phyloP scores from a whole-genome alignment of 768 basidiomycete species.

The Leccinum arenicola region DNA sequence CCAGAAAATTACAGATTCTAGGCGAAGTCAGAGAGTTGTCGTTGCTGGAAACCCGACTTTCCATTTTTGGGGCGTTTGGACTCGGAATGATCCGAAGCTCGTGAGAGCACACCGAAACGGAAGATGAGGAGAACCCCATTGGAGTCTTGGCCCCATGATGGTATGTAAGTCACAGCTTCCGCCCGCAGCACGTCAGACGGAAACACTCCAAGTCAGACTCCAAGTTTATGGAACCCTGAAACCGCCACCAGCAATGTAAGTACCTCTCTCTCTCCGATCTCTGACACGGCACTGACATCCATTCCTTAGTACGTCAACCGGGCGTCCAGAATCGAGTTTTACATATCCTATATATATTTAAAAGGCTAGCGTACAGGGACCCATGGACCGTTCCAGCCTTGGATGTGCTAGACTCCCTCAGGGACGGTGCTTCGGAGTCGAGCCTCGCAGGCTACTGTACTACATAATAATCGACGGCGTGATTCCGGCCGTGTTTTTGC shows the following conservation, averaged over 20 bases:
- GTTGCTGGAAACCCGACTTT: too few species aligned
- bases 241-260: not conserved
- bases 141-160: not conserved
- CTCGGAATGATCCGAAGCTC: too few species aligned
- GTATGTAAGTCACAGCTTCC: not conserved
- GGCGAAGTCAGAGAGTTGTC: too few species aligned
- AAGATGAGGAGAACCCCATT: too few species aligned
- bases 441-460: not conserved
- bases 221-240: not conserved
- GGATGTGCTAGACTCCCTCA: too few species aligned
- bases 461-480: not conserved
- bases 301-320: not conserved
- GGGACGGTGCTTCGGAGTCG: too few species aligned
- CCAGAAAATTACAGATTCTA: too few species aligned
- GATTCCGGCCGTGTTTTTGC: not conserved
- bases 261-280: too few species aligned
- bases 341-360: not conserved
- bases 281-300: too few species aligned
- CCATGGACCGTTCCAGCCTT: not conserved
- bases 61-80: too few species aligned
- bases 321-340: not conserved
- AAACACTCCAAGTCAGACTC: not conserved
- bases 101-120: too few species aligned
- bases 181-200: not conserved
- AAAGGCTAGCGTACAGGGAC: not conserved